Evolutionary conservation across 2,329 filamentous ascomycete genomes (phyloP).

Genomic region (Claviceps sp.): DNA sequence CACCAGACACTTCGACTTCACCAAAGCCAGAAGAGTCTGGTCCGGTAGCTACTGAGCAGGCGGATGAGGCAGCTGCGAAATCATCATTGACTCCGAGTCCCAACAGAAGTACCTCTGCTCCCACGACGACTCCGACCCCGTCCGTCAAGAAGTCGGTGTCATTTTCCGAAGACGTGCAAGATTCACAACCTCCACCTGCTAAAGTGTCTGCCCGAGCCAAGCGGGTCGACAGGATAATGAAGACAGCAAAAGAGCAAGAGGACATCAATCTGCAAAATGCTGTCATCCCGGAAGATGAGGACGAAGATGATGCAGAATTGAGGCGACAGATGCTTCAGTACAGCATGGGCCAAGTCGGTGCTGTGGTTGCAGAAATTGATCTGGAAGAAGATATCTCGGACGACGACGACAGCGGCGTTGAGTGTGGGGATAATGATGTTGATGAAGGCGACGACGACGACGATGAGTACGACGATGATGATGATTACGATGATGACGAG

Average conservation of each 20-base stretch:
- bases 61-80: background rate
- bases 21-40: background rate
- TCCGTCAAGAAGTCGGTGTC: slow-evolving; percentile 43
- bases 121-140: background rate
- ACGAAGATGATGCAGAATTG: slow-evolving; percentile 64
- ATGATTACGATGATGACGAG: slow-evolving; percentile 33
- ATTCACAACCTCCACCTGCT: slow-evolving; percentile 11
- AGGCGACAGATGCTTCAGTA: slow-evolving; percentile 87
- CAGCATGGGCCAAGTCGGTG: slow-evolving; percentile 73
- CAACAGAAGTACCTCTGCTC: background rate
- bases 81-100: background rate
- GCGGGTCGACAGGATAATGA: slow-evolving; percentile 43
- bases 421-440: slow-evolving; percentile 36
- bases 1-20: slow-evolving; percentile 3
- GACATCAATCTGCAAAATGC: slow-evolving; percentile 27
- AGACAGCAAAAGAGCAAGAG: slow-evolving; percentile 41
- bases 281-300: slow-evolving; percentile 60
- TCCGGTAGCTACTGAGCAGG: background rate
- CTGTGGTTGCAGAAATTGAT: slow-evolving; percentile 84
- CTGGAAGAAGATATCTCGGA: slow-evolving; percentile 54
- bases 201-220: slow-evolving; percentile 28
- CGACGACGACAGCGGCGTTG: slow-evolving; percentile 41
- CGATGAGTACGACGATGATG: slow-evolving; percentile 36
- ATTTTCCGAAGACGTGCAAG: slow-evolving; percentile 43
- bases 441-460: slow-evolving; percentile 42